Conservation (phyloP, 208 protist species). For the Trichomonas gallinae region DNA sequence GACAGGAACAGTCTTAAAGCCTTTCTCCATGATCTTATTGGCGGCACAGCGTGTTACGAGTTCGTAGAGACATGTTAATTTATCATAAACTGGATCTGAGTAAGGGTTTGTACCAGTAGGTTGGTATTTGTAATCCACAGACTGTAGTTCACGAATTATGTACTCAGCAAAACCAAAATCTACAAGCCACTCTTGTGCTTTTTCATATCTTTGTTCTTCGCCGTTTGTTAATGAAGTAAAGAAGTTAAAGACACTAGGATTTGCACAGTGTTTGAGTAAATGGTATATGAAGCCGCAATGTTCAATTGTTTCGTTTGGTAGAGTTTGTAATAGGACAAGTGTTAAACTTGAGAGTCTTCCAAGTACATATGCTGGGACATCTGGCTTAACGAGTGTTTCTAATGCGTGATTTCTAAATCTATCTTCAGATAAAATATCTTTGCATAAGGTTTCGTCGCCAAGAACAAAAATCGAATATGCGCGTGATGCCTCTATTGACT, state of each 20-base stretch:
- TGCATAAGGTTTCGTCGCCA: background rate
- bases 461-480: background rate
- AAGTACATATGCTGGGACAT: background rate
- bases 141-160: background rate
- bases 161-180: background rate
- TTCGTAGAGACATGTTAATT: background rate
- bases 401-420: background rate
- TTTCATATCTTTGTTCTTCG: background rate
- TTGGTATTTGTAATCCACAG: background rate
- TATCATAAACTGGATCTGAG: background rate
- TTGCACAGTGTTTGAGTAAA: background rate
- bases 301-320: background rate
- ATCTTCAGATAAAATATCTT: background rate
- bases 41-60: background rate
- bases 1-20: background rate
- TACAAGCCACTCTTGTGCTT: background rate
- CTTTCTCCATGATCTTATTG: background rate
- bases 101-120: background rate
- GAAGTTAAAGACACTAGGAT: slow-evolving; percentile 1
- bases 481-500: background rate
- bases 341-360: background rate
- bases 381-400: background rate
- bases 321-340: background rate
- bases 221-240: background rate
- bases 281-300: background rate